Percentiles rank a stretch among this genome's conserved stretches.
Conservation (phyloP, 2,329 filamentous ascomycete genomes). For the Microascus cirrosus region DNA sequence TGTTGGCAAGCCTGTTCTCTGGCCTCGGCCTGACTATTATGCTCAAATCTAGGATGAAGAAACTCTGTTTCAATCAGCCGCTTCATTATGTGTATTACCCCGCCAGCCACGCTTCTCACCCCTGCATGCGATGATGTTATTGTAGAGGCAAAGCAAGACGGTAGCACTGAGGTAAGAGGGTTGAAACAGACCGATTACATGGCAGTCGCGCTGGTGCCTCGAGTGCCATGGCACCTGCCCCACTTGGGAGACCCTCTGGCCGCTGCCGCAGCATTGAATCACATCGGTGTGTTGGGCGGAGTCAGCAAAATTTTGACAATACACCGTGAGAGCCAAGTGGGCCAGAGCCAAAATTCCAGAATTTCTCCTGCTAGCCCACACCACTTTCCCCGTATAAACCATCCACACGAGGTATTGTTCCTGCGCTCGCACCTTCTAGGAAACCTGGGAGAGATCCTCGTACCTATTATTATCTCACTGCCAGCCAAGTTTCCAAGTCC, state of each 20-base stretch:
- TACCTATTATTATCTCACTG: not conserved
- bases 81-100: no score
- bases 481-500: not conserved
- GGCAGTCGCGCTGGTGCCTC: no score
- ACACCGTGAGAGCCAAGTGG: not conserved
- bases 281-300: not conserved
- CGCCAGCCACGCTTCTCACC: no score
- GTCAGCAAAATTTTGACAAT: not conserved
- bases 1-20: no score
- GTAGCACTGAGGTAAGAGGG: no score
- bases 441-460: not conserved
- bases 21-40: no score
- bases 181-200: no score
- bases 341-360: not conserved
- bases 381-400: not conserved
- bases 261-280: not conserved
- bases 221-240: not conserved
- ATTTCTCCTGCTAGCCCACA: not conserved
- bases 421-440: not conserved
- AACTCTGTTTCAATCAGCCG: no score
- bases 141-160: no score
- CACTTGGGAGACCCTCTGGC: not conserved
- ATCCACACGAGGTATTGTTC: not conserved
- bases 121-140: no score
- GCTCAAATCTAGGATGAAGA: no score